A percentile compares a stretch with the other conserved stretches of the same genome.
Conservation (phyloP, 1,284 basidiomycete species). For the Cryptococcus hybrid region DNA sequence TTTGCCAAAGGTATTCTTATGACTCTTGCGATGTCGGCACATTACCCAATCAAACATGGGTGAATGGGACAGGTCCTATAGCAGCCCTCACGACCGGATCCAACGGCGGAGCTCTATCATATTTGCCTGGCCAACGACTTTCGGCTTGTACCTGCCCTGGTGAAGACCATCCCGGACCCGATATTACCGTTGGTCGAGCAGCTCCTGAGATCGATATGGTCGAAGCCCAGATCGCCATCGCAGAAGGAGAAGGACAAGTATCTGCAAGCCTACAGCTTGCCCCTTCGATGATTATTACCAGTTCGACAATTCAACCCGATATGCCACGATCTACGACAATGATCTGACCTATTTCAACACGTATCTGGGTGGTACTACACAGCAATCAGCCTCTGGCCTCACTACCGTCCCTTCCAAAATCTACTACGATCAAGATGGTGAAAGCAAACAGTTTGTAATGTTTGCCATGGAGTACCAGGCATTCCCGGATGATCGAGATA, state of each 20-base stretch:
- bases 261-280: conserved; percentile 36
- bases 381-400: conserved; percentile 69
- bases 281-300: conserved; percentile 62
- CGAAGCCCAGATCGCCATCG: conserved; percentile 55
- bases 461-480: conserved; percentile 65
- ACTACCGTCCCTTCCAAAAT: conserved; percentile 27
- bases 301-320: conserved; percentile 57
- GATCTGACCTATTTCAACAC: conserved; percentile 63
- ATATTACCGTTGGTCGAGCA: conserved; percentile 55
- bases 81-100: conserved; percentile 43
- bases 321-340: conserved; percentile 28
- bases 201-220: conserved; percentile 68
- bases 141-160: conserved; percentile 55
- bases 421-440: conserved; percentile 55
- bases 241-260: conserved; percentile 16
- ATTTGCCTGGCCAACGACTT: conserved; percentile 22
- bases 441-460: background rate
- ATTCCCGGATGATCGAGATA: conserved; percentile 57
- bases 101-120: conserved; percentile 39
- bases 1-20: conserved; percentile 34
- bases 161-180: conserved; percentile 65
- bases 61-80: conserved; percentile 44
- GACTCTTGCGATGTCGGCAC: conserved; percentile 44
- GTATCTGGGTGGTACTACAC: conserved; percentile 72
- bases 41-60: conserved; percentile 49